phyloP scores from a whole-genome alignment of 2,329 filamentous ascomycete species.

The Trichoderma koningiopsis region DNA sequence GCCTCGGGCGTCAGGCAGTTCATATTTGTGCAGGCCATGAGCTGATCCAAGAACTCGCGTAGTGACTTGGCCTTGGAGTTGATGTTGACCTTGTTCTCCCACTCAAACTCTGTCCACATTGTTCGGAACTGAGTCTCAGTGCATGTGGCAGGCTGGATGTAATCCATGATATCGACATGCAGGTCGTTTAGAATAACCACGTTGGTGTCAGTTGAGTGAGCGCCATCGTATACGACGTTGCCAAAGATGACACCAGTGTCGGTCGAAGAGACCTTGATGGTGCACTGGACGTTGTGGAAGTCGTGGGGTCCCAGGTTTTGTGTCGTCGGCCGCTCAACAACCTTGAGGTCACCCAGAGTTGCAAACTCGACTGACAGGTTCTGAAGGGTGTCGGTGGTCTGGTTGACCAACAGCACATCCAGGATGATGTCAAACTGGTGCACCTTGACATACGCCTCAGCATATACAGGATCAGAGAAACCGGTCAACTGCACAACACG shows the following conservation, averaged over 20 bases:
- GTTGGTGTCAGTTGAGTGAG: constrained; percentile 88
- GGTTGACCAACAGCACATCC: constrained; percentile 94
- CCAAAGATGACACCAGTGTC: constrained; percentile 99
- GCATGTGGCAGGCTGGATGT: constrained; percentile 95
- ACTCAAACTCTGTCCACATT: constrained; percentile 99
- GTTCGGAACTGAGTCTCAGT: constrained; percentile 97
- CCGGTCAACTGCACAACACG: constrained; percentile 95
- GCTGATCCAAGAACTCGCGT: constrained; percentile 85
- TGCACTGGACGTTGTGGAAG: constrained; percentile 97
- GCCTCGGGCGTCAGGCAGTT: constrained; percentile 95
- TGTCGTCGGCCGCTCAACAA: constrained; percentile 93
- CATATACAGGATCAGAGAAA: constrained; percentile 97
- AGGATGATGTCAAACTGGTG: constrained; percentile 98
- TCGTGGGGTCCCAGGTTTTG: constrained; percentile 95
- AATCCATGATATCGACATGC: constrained; percentile 99
- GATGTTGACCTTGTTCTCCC: constrained; percentile 99
- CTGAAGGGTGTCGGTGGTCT: constrained; percentile 93
- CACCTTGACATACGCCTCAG: constrained; percentile 98
- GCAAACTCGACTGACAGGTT: constrained; percentile 98
- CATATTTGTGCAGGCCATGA: constrained; percentile 99
- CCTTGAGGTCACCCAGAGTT: constrained; percentile 96
- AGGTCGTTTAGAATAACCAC: constrained; percentile 98
- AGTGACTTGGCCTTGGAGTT: constrained; percentile 94
- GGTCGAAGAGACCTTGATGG: constrained; percentile 97
- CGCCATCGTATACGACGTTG: constrained; percentile 95